Evolutionary conservation across 2,329 filamentous ascomycete species (phyloP).

Genomic region (Aspergillus glaucus): DNA sequence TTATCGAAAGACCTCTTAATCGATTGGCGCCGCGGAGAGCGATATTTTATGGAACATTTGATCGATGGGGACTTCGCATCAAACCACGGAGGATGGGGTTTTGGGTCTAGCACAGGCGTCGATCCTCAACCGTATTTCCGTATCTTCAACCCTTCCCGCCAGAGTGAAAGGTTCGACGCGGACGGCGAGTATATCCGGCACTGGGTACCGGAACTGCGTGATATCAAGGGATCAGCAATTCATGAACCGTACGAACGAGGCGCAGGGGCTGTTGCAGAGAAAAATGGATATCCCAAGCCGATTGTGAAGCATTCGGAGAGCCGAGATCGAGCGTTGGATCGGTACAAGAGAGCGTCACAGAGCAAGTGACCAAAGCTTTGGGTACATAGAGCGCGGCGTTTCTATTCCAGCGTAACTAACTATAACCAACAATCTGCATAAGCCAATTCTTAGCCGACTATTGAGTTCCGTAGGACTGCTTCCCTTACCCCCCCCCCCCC

Average conservation of each 20-base stretch:
- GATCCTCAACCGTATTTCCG: constrained; percentile 87
- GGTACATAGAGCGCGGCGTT: background rate
- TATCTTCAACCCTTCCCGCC: constrained; percentile 78
- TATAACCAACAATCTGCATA: background rate
- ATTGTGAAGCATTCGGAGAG: constrained; percentile 69
- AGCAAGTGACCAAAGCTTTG: background rate
- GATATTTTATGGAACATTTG: constrained; percentile 74
- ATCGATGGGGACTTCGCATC: constrained; percentile 75
- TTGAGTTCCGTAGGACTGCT: too few relatives aligned
- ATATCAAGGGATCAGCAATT: constrained; percentile 60
- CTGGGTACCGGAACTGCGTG: constrained; percentile 71
- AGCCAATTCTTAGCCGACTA: too few relatives aligned
- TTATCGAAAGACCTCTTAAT: constrained; percentile 72
- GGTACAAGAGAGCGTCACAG: constrained; percentile 58
- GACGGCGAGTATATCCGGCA: constrained; percentile 72
- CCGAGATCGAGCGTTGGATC: constrained; percentile 60
- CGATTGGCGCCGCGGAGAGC: constrained; percentile 78
- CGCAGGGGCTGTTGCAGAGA: constrained; percentile 52
- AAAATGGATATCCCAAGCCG: constrained; percentile 64
- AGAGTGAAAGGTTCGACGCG: constrained; percentile 80
- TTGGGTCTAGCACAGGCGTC: constrained; percentile 62
- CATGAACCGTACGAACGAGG: constrained; percentile 74
- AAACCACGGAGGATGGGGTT: constrained; percentile 68
- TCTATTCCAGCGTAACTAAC: background rate
- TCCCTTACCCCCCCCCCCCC: too few relatives aligned